Percentiles rank a stretch among this genome's conserved stretches.
Evolutionary conservation across 371 early-diverging fungal genomes (phyloP).

Genomic region (Mucor racemosus): DNA sequence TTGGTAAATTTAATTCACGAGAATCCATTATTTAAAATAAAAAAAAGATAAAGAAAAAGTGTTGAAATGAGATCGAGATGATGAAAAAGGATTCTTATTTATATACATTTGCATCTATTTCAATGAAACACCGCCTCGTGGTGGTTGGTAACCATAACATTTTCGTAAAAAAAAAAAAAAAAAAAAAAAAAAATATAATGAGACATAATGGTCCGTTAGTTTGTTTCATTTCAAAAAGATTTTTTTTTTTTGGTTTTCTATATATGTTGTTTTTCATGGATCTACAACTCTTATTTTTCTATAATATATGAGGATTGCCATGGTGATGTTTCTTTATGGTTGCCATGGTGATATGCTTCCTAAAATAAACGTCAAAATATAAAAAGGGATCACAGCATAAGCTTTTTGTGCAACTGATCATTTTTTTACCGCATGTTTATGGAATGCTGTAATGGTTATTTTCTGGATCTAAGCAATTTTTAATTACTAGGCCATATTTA

Average conservation of each 20-base stretch:
- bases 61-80: neutral
- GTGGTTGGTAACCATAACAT: conserved; percentile 1
- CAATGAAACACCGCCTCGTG: conserved; percentile 6
- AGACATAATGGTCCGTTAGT: neutral
- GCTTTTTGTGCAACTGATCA: neutral
- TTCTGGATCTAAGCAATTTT: conserved; percentile 1
- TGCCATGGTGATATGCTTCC: conserved; percentile 6
- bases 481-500: neutral
- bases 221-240: neutral
- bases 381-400: neutral
- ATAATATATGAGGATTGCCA: neutral
- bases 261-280: neutral
- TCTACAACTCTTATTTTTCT: neutral
- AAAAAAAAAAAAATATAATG: neutral
- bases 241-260: neutral
- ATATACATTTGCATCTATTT: conserved; percentile 1
- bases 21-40: conserved; percentile 47
- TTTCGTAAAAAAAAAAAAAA: neutral
- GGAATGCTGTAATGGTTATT: neutral
- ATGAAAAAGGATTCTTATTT: conserved; percentile 3
- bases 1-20: conserved; percentile 39
- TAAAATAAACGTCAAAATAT: conserved; percentile 8
- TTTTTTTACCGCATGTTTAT: neutral
- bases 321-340: neutral
- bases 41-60: neutral